Base-by-base conservation (phyloP, 345 rosid genomes). In the Balakata baccata region DNA sequence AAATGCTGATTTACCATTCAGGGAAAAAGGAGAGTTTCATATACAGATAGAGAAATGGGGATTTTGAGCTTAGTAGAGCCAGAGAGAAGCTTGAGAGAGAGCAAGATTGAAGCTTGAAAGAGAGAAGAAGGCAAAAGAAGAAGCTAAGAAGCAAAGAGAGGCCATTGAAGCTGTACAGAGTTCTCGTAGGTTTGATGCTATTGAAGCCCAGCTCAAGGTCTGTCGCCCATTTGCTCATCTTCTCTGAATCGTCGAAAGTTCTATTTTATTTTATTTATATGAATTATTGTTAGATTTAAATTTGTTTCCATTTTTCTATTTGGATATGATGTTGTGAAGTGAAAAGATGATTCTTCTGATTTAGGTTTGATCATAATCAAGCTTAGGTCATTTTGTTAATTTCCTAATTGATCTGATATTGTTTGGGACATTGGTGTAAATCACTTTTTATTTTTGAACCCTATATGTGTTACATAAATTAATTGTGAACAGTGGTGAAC, bases 41-140 rank as follows among this genome's bases (percentile, higher is more conserved):
- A 1, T 29, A 29, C 34, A 29, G 34, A 29, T 29, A 29, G 34
- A 29, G 34, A 29, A 29, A 29, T 29, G n/a, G 90, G 99, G 99
- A 96, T 87, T 93, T 87, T 69, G 96, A 93, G 86, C 85, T 96
- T 77, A 82, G 98, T 79, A 89, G 94, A 52, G 97, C 95, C 73
- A 87, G 89, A 51, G 98, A 93, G 87, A 90, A 89, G 92, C 93
- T 96, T 12, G 92, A 57, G 86, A 87, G 59, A 89, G 71, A 58
- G 97, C 95, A n/a, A 88, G 84, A 77, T 83, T 85, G 34, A 91
- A 80, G 68, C 80, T 89, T 72, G 85, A 86, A 11, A 83, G 82
- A 70, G 99, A 96, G 78, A 85, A 84, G 74, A 93, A 83, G 75
- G 92, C 96, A 0, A 91, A 85, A 68, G 92, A 86, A 11, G 95